Conservation (phyloP, 768 basidiomycete species). For the Phanerochaete sordida region DNA sequence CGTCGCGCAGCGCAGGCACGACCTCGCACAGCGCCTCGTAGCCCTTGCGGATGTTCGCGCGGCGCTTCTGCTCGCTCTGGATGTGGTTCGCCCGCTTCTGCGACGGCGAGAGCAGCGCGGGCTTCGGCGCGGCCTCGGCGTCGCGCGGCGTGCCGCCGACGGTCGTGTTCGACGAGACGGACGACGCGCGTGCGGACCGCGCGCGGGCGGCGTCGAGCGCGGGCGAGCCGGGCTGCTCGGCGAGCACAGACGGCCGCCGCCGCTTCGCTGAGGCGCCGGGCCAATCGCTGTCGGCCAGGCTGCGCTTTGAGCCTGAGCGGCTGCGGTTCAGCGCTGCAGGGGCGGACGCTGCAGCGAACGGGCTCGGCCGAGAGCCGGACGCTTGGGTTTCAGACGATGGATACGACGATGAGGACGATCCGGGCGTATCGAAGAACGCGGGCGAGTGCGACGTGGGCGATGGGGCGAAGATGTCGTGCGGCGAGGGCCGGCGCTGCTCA, state of each 20-base stretch:
- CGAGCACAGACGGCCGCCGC: constrained; percentile 11
- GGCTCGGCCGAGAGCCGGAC: background rate
- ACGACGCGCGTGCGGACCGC: constrained; percentile 2
- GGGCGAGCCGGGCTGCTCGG: constrained; percentile 1
- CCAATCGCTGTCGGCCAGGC: constrained; percentile 10
- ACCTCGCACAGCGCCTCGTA: constrained; percentile 86
- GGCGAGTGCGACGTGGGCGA: background rate
- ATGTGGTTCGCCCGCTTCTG: constrained; percentile 96
- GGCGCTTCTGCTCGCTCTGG: constrained; percentile 89
- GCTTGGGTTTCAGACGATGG: background rate
- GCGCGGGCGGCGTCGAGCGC: constrained; percentile 7
- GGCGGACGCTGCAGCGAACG: constrained; percentile 2
- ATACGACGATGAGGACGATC: background rate
- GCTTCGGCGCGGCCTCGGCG: constrained; percentile 15
- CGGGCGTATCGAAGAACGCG: background rate
- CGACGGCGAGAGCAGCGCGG: constrained; percentile 63
- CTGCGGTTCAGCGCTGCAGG: constrained; percentile 3
- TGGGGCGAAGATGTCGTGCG: constrained; percentile 1
- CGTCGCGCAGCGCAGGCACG: constrained; percentile 78
- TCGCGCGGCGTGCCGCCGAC: constrained; percentile 5
- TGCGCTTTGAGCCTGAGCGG: constrained; percentile 6
- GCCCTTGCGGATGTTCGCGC: constrained; percentile 85
- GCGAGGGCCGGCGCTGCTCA: background rate
- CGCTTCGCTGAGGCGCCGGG: constrained; percentile 7
- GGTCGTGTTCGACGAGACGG: background rate